Conservation (phyloP, 2,329 filamentous ascomycete genomes). For the Harringtonia aguacate region DNA sequence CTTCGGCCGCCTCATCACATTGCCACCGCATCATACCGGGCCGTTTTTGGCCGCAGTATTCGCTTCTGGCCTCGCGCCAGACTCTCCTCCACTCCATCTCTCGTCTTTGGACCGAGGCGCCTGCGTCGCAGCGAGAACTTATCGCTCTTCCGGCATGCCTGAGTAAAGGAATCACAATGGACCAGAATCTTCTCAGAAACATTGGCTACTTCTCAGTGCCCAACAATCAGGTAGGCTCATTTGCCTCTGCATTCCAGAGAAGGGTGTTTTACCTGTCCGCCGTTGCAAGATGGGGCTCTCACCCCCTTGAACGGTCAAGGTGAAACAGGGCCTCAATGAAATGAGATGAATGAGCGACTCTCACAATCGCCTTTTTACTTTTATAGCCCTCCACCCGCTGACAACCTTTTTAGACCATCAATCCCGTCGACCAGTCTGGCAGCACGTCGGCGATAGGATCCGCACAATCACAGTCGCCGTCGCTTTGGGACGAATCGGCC, state of each 20-base stretch:
- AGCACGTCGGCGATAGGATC: conserved; percentile 15
- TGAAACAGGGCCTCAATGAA: too few species aligned
- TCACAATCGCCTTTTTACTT: neutral
- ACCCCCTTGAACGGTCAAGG: too few species aligned
- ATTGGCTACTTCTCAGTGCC: conserved; percentile 29
- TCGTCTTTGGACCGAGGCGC: neutral
- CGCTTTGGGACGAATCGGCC: conserved; percentile 22
- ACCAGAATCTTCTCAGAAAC: conserved; percentile 24
- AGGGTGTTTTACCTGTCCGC: too few species aligned
- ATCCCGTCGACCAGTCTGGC: conserved; percentile 21
- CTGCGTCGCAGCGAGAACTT: neutral
- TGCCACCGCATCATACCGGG: too few species aligned
- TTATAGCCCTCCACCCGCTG: conserved; percentile 8
- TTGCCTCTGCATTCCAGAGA: too few species aligned
- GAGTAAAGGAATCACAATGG: conserved; percentile 18
- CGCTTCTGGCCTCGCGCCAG: too few species aligned
- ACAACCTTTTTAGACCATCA: conserved; percentile 19
- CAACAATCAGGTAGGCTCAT: conserved; percentile 23
- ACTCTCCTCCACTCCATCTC: neutral
- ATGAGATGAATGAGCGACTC: too few species aligned
- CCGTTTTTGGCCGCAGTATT: too few species aligned
- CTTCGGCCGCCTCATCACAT: too few species aligned
- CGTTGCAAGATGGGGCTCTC: too few species aligned
- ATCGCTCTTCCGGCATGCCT: conserved; percentile 16
- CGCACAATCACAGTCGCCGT: conserved; percentile 12